A percentile compares a stretch with the other conserved stretches of the same genome.
These are phyloP conservation scores for Astraeus odoratus DNA, from an alignment of 768 basidiomycete species.

Conservation along the genomic window DNA sequence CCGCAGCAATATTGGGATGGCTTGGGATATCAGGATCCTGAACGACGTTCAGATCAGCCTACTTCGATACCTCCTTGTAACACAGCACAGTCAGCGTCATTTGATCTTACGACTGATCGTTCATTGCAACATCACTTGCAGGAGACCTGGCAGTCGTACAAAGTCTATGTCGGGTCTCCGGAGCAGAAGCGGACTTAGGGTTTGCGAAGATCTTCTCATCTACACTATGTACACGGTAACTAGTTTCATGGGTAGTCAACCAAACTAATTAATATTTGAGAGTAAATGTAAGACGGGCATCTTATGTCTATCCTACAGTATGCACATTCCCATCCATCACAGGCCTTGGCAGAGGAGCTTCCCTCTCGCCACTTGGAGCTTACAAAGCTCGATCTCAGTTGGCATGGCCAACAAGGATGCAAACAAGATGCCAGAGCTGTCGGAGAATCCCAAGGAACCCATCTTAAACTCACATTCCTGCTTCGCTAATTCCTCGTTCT, in stretches of 20 bases:
- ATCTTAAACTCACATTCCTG: constrained; percentile 89
- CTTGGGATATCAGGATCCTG: neutral
- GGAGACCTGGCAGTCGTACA: constrained; percentile 68
- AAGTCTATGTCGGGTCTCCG: constrained; percentile 41
- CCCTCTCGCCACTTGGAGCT: constrained; percentile 60
- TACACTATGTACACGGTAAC: neutral
- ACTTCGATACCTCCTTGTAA: neutral
- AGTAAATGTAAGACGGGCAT: neutral
- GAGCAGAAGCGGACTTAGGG: constrained; percentile 1
- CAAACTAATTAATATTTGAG: neutral
- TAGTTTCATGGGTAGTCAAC: neutral
- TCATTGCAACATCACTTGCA: constrained; percentile 50
- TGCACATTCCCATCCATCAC: constrained; percentile 21
- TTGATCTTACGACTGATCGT: constrained; percentile 32
- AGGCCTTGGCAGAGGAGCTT: constrained; percentile 64
- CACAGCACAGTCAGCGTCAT: constrained; percentile 10
- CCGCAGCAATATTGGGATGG: constrained; percentile 11
- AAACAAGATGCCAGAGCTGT: constrained; percentile 61
- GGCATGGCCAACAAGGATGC: constrained; percentile 36
- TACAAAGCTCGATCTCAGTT: constrained; percentile 68
- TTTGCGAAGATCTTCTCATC: constrained; percentile 2
- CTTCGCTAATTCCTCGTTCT: constrained; percentile 51
- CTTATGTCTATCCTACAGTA: neutral
- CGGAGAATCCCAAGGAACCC: constrained; percentile 81
- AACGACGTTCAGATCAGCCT: constrained; percentile 1